These are phyloP conservation scores for Cordia subcordata DNA, from an alignment of 257 asterid species.

Conservation along the genomic window DNA sequence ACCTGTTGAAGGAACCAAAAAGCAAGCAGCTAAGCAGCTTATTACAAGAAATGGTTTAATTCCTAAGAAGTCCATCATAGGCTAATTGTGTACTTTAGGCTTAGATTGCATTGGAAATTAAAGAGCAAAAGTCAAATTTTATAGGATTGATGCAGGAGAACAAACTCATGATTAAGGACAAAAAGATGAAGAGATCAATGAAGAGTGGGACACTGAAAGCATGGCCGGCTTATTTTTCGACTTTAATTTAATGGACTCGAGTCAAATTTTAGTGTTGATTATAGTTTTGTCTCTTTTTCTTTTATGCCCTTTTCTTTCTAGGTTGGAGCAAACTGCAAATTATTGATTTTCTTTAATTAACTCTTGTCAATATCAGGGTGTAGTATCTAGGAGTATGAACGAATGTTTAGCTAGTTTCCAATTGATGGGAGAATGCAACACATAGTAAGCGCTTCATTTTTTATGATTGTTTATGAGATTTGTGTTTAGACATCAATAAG, in stretches of 20 bases:
- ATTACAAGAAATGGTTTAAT: not conserved
- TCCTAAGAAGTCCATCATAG: slow-evolving; percentile 8
- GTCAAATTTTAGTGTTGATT: not conserved
- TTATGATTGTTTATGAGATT: too few relatives aligned
- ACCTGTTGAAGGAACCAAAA: slow-evolving; percentile 15
- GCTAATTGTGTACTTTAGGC: not conserved
- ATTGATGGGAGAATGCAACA: too few relatives aligned
- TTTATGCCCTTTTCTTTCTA: too few relatives aligned
- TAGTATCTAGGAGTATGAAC: too few relatives aligned
- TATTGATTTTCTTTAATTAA: too few relatives aligned
- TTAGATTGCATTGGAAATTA: too few relatives aligned
- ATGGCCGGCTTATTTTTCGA: slow-evolving; percentile 28
- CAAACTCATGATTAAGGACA: slow-evolving; percentile 26
- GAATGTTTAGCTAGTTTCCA: too few relatives aligned
- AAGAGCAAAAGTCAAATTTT: slow-evolving; percentile 9
- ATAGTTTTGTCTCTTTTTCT: too few relatives aligned
- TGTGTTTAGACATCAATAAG: too few relatives aligned
- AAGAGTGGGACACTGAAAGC: slow-evolving; percentile 8
- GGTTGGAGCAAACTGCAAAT: not conserved
- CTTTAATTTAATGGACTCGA: not conserved
- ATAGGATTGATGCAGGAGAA: slow-evolving; percentile 18
- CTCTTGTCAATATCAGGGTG: too few relatives aligned
- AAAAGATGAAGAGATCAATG: slow-evolving; percentile 15
- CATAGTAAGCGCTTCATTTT: too few relatives aligned
- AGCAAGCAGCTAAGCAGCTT: slow-evolving; percentile 9